phyloP scores from a whole-genome alignment of 2,329 filamentous ascomycete genomes.

The Elsinoe arachidis region DNA sequence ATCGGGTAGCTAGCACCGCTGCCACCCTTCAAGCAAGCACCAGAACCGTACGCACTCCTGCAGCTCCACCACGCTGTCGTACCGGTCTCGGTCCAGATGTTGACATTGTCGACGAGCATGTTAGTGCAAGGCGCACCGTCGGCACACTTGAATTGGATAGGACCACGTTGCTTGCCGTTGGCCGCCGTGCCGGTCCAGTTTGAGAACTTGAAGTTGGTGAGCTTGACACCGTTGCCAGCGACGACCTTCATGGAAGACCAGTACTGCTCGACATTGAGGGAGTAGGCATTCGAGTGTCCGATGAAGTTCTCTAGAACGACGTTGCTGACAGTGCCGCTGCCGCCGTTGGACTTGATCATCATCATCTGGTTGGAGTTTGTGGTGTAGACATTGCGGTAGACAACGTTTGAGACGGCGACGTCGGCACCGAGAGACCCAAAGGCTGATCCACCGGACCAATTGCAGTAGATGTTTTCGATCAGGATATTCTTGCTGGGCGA shows the following conservation, averaged over 20 bases:
- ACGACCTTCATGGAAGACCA: slow-evolving; percentile 39
- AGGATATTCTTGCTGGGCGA: slow-evolving; percentile 45
- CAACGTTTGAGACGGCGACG: slow-evolving; percentile 44
- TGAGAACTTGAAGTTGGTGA: slow-evolving; percentile 44
- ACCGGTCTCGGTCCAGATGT: slow-evolving; percentile 43
- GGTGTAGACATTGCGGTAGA: slow-evolving; percentile 51
- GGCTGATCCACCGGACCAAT: slow-evolving; percentile 50
- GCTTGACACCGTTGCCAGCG: slow-evolving; percentile 43
- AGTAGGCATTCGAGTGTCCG: slow-evolving; percentile 52
- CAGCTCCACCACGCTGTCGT: slow-evolving; percentile 30
- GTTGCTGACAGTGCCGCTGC: slow-evolving; percentile 45
- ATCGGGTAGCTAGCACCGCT: slow-evolving; percentile 24
- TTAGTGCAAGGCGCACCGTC: slow-evolving; percentile 44
- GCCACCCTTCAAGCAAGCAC: slow-evolving; percentile 38
- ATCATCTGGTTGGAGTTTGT: slow-evolving; percentile 54
- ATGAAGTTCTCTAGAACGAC: slow-evolving; percentile 50
- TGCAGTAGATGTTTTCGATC: slow-evolving; percentile 54
- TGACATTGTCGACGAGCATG: slow-evolving; percentile 43
- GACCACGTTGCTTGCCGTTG: slow-evolving; percentile 43
- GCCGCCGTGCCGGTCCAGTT: slow-evolving; percentile 49
- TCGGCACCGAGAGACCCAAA: slow-evolving; percentile 47
- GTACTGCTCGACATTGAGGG: slow-evolving; percentile 46
- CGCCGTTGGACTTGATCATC: slow-evolving; percentile 51
- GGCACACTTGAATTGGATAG: slow-evolving; percentile 46
- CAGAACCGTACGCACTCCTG: slow-evolving; percentile 41